Base-by-base conservation (phyloP, 352 stramenopile species). In the Peronospora destructor region DNA sequence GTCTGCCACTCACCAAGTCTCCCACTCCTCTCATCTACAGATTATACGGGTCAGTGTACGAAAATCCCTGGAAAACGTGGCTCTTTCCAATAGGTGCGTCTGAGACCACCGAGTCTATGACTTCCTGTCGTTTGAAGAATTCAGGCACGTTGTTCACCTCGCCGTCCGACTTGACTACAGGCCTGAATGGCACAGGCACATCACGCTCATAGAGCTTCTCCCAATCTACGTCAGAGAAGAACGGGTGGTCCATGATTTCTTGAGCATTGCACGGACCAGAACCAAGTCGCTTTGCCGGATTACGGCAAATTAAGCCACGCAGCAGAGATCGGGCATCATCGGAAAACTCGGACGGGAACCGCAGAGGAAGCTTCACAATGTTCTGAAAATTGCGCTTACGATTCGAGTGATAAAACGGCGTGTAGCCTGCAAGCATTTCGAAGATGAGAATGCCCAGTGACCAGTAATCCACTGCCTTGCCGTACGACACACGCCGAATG, bases 381-480 rank as follows among this genome's bases (percentile, higher is more conserved):
- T 93, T 91, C 42, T 88, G 75, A 57, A 94, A 95, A 52, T 92
- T 92, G 45, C 78, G 71, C 53, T 93, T 83, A 21, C 73, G 72
- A 53, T 89, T 87, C 43, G 69, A 45, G 54, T 88, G 66, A 58
- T 73, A 91, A 56, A 88, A 94, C 16, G 83, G 84, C 21, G 83
- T 90, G 45, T 76, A 84, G 4, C 80, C 78, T 4, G 68, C 76
- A 11, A 92, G 61, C 79, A 94, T 90, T 63, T 94, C 84, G 38
- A 80, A 93, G 25, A 91, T 74, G 36, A 94, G 68, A 8, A 94
- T 71, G 16, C 85, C 85, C 9, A 94, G 61, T 6, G 77, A 88
- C 86, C 86, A 96, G 59, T 87, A 95, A 57, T 96, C 86, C n/a
- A 87, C 81, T 1, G 76, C 65, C 39, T 85, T 78, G 32, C 78